Evolutionary conservation across 2,329 filamentous ascomycete species (phyloP).

Genomic region (Alternaria brassicicola): DNA sequence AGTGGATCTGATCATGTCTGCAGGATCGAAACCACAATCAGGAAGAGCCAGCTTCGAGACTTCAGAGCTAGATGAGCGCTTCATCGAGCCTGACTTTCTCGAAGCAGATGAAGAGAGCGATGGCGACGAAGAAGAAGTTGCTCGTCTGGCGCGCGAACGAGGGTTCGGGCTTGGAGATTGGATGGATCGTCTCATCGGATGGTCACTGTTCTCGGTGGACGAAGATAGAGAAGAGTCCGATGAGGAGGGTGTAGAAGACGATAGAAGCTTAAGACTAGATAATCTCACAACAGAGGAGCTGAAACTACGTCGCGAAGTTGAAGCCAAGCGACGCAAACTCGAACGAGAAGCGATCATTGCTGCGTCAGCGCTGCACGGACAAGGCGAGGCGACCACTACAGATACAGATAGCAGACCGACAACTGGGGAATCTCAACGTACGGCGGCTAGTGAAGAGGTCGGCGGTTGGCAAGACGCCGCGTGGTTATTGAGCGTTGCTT

Average conservation of each 20-base stretch:
- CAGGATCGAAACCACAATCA: conserved; percentile 24
- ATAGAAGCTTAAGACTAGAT: conserved; percentile 28
- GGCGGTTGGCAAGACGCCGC: conserved; percentile 65
- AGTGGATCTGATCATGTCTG: conserved; percentile 47
- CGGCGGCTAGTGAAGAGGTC: conserved; percentile 33
- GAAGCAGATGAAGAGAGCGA: conserved; percentile 51
- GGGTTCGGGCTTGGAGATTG: conserved; percentile 62
- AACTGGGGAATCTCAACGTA: conserved; percentile 17
- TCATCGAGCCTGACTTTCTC: conserved; percentile 58
- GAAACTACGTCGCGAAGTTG: conserved; percentile 45
- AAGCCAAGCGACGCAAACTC: conserved; percentile 44
- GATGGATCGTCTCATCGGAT: conserved; percentile 64
- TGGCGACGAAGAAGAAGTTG: conserved; percentile 61
- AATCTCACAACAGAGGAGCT: conserved; percentile 48
- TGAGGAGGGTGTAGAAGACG: conserved; percentile 38
- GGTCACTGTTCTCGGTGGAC: conserved; percentile 62
- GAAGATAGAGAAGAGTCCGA: conserved; percentile 52
- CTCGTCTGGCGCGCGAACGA: conserved; percentile 57
- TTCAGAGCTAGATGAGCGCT: conserved; percentile 30
- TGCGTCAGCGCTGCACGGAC: conserved; percentile 29
- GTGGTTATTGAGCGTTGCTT: conserved; percentile 63
- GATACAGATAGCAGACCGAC: conserved; percentile 20
- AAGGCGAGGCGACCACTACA: conserved; percentile 10
- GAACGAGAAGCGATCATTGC: conserved; percentile 46
- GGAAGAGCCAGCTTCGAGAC: conserved; percentile 42